Evolutionary conservation across 2,329 filamentous ascomycete genomes (phyloP).

Genomic region (Penicillium sclerotiorum): DNA sequence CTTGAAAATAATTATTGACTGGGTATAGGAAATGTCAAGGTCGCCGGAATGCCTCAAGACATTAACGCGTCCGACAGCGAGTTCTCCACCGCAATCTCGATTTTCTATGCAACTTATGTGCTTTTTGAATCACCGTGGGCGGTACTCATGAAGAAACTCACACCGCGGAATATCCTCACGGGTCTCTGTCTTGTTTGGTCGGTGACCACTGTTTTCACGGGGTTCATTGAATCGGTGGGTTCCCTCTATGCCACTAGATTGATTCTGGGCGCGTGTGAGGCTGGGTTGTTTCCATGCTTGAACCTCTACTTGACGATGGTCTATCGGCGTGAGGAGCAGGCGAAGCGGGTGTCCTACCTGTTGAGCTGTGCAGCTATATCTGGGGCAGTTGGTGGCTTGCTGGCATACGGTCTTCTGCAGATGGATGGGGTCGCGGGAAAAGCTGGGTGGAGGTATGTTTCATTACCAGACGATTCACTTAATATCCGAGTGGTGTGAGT

Average conservation of each 20-base stretch:
- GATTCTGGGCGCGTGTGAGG: constrained; percentile 42
- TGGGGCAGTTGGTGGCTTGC: constrained; percentile 43
- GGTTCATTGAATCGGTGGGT: constrained; percentile 48
- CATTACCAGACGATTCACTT: constrained; percentile 27
- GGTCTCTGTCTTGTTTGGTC: constrained; percentile 51
- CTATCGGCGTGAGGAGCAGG: constrained; percentile 45
- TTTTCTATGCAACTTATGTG: constrained; percentile 58
- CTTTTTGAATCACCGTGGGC: constrained; percentile 53
- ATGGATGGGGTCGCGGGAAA: constrained; percentile 52
- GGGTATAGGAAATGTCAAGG: constrained; percentile 47
- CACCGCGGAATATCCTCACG: constrained; percentile 45
- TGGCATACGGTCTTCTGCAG: constrained; percentile 42
- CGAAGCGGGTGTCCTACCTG: constrained; percentile 45
- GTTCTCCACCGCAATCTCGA: constrained; percentile 53
- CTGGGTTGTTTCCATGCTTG: constrained; percentile 44
- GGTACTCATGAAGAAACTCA: constrained; percentile 52
- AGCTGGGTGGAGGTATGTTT: constrained; percentile 50
- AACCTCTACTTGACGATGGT: constrained; percentile 47
- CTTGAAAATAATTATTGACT: neutral
- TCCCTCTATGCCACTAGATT: constrained; percentile 46
- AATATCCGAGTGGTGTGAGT: neutral
- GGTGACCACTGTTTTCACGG: constrained; percentile 52
- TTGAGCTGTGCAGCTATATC: constrained; percentile 45
- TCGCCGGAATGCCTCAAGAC: constrained; percentile 51
- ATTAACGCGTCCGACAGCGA: constrained; percentile 45